Evolutionary conservation across 768 basidiomycete species (phyloP).

Genomic region (Lentinula raphanica): DNA sequence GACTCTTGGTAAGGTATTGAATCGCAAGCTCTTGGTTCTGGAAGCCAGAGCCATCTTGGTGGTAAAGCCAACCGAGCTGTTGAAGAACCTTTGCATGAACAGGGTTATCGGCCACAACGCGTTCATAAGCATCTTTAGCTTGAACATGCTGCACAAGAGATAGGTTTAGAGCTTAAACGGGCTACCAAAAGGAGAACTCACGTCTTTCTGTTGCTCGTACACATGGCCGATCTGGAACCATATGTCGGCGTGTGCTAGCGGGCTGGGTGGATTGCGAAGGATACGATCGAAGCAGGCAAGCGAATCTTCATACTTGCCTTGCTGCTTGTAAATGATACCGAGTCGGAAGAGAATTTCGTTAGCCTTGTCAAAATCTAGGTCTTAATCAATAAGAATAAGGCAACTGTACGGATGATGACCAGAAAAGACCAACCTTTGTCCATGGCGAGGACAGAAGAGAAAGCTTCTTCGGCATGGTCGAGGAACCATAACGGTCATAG

Average conservation of each 20-base stretch:
- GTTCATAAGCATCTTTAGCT: conserved; percentile 94
- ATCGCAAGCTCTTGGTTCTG: conserved; percentile 95
- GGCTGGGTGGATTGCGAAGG: conserved; percentile 90
- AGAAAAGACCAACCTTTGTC: conserved; percentile 71
- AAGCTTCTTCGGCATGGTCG: conserved; percentile 98
- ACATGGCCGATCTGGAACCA: conserved; percentile 99
- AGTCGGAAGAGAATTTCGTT: conserved; percentile 98
- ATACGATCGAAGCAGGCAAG: conserved; percentile 95
- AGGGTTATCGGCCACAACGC: conserved; percentile 89
- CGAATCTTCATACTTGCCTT: conserved; percentile 86
- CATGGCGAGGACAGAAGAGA: conserved; percentile 93
- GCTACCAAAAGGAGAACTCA: conserved; percentile 28
- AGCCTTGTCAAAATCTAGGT: conserved; percentile 92
- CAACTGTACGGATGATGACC: not conserved
- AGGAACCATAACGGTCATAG: conserved; percentile 98
- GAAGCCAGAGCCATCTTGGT: conserved; percentile 91
- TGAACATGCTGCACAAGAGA: conserved; percentile 60
- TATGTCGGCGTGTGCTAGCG: conserved; percentile 94
- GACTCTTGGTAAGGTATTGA: conserved; percentile 86
- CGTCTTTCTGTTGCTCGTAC: conserved; percentile 95
- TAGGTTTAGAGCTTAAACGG: not conserved
- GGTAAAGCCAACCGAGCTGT: conserved; percentile 96
- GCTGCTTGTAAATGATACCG: conserved; percentile 99
- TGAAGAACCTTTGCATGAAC: conserved; percentile 95
- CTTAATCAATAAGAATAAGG: conserved; percentile 26